Percentiles rank a stretch among this genome's conserved stretches.
These are phyloP conservation scores for Croton laevigatus DNA, from an alignment of 441 rosid species.

Conservation along the genomic window DNA sequence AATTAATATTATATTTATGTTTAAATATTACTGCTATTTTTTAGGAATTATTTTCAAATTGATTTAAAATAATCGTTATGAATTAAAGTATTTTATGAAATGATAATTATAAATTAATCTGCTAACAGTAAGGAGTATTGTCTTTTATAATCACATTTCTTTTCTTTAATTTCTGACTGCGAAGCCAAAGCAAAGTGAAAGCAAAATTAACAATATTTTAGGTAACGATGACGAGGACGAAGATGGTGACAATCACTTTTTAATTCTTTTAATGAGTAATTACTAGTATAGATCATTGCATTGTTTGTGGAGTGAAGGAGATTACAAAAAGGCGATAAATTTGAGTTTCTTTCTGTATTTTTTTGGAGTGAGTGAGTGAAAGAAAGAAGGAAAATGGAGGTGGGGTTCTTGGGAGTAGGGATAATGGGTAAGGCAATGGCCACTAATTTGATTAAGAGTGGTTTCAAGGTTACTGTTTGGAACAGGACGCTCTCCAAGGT, in stretches of 20 bases:
- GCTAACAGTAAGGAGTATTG: too few relatives aligned
- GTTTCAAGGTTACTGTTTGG: slow-evolving; percentile 94
- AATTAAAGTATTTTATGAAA: too few relatives aligned
- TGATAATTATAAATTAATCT: too few relatives aligned
- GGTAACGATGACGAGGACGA: slow-evolving; percentile 3
- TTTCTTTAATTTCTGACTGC: not conserved
- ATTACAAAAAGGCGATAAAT: not conserved
- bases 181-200: not conserved
- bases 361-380: not conserved
- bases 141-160: too few relatives aligned
- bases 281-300: not conserved
- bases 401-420: slow-evolving; percentile 90
- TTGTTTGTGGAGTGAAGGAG: not conserved
- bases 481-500: slow-evolving; percentile 97
- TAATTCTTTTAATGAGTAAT: not conserved
- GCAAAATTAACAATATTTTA: not conserved
- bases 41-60: too few relatives aligned
- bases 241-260: slow-evolving; percentile 1
- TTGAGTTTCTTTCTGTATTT: too few relatives aligned
- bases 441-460: slow-evolving; percentile 66
- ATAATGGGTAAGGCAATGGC: slow-evolving; percentile 99
- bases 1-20: too few relatives aligned
- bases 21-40: too few relatives aligned
- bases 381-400: slow-evolving; percentile 52
- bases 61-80: too few relatives aligned